Percentiles rank a stretch among this genome's conserved stretches.
These are phyloP conservation scores for Ceratocystis variospora DNA, from an alignment of 2,329 filamentous ascomycete genomes.

Conservation along the genomic window DNA sequence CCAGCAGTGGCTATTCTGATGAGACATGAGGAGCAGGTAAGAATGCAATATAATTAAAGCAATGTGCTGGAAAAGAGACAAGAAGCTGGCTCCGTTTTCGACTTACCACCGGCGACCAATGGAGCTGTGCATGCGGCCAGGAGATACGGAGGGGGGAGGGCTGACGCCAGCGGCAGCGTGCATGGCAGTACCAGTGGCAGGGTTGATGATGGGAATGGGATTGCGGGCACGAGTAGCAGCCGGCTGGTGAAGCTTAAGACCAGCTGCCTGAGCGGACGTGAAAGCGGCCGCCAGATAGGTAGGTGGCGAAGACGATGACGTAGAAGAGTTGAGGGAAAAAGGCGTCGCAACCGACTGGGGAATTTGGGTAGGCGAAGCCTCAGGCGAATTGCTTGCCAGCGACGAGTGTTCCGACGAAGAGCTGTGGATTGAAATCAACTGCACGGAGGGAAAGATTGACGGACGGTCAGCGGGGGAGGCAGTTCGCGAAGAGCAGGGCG, in stretches of 20 bases:
- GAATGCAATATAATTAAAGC: neutral
- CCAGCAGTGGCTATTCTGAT: constrained; percentile 9
- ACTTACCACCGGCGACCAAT: constrained; percentile 43
- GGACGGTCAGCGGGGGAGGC: constrained; percentile 26
- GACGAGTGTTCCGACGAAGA: constrained; percentile 92
- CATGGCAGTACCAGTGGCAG: constrained; percentile 74
- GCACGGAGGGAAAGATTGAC: constrained; percentile 23
- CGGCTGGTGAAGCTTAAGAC: constrained; percentile 79
- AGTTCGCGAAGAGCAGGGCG: constrained; percentile 19
- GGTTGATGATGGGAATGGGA: constrained; percentile 96
- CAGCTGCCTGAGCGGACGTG: constrained; percentile 51
- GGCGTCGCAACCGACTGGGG: constrained; percentile 64
- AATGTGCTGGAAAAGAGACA: neutral
- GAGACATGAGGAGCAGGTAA: neutral
- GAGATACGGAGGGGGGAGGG: constrained; percentile 61
- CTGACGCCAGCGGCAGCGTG: constrained; percentile 38
- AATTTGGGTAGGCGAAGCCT: constrained; percentile 80
- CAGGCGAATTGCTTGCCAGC: constrained; percentile 83
- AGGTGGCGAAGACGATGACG: constrained; percentile 27
- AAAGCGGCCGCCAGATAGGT: constrained; percentile 51
- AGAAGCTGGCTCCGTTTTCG: neutral
- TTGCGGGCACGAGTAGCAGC: constrained; percentile 80
- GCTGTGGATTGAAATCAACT: constrained; percentile 86
- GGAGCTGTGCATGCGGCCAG: constrained; percentile 43
- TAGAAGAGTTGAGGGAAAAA: constrained; percentile 55